These are phyloP conservation scores for Mycena vitilis DNA, from an alignment of 768 basidiomycete genomes.

Conservation along the genomic window DNA sequence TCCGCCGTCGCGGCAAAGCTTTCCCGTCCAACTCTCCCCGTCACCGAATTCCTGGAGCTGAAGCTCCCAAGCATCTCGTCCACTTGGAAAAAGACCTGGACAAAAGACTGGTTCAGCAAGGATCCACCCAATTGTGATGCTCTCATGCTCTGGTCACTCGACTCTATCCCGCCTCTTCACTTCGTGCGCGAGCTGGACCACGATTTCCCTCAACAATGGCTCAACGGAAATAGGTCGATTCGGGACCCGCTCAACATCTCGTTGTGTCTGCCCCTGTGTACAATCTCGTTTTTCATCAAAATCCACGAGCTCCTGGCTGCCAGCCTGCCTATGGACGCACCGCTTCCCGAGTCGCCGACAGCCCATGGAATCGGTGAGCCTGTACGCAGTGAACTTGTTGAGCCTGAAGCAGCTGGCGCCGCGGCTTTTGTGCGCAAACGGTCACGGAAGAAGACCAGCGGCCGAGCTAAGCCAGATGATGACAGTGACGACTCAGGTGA, in stretches of 20 bases:
- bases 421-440: too few relatives aligned
- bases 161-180: neutral
- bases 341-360: too few relatives aligned
- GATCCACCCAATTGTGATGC: neutral
- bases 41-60: too few relatives aligned
- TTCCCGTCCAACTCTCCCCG: too few relatives aligned
- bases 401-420: too few relatives aligned
- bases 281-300: neutral
- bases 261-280: neutral
- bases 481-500: neutral
- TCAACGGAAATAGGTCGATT: slow-evolving; percentile 13
- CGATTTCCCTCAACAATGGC: slow-evolving; percentile 14
- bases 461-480: neutral
- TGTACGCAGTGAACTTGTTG: too few relatives aligned
- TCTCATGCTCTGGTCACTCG: neutral
- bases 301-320: neutral
- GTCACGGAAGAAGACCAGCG: too few relatives aligned
- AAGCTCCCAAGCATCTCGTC: too few relatives aligned
- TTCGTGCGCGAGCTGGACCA: neutral
- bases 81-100: too few relatives aligned
- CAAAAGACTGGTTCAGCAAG: neutral
- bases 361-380: too few relatives aligned
- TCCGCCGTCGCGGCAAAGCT: too few relatives aligned
- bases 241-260: neutral
- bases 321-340: too few relatives aligned